Base-by-base conservation (phyloP, 495 filamentous ascomycete genomes). In the Aspergillus incahuasiensis region DNA sequence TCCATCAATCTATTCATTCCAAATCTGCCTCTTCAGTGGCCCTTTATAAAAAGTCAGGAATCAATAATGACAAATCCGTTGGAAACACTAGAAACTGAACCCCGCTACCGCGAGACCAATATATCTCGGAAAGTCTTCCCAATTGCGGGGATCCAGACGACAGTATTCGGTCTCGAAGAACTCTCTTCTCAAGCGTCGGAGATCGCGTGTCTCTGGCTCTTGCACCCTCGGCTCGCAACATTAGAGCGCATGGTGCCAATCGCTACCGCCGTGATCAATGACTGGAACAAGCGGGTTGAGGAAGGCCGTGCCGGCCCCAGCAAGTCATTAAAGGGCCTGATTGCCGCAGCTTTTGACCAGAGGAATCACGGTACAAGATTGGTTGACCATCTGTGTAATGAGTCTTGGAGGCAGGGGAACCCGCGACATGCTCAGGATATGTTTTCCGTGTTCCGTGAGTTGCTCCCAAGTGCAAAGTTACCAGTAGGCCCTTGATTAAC, bases 321-420 rank as follows among this genome's bases (percentile, higher is more conserved):
- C 0, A 52, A 60, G n/a, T 52, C 63, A 2, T 56, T 57, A 9
- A 76, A 68, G 52, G 75, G 87, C 5, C 64, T 97, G 43, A 86
- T 97, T 50, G 88, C 86, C 19, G 82, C 92, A 12, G 79, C 88
- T 2, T 94, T 92, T 63, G 94, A 97, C 63, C 88, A 92, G 67
- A 75, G 92, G 24, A 98, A 98, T 62, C 94, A 97, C 71, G 92
- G 92, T 5, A 75, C 82, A 2, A 71, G 94, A 49, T 67, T 83
- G 52, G 79, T 91, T 35, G 68, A 77, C 46, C 63, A 71, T 9
- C 53, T 76, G 3, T 72, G 73, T 16, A 97, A 96, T 64, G 77
- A 85, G 61, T 77, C 84, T 6, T 97, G 92, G 92, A 79, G 80
- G 50, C 68, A 83, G 28, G 90, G 90, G 19, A 97, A 98, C 63